Evolutionary conservation across 352 stramenopile genomes (phyloP), one percentile per base, ranked within the genome.

Genomic region (Phytophthora syringae): DNA sequence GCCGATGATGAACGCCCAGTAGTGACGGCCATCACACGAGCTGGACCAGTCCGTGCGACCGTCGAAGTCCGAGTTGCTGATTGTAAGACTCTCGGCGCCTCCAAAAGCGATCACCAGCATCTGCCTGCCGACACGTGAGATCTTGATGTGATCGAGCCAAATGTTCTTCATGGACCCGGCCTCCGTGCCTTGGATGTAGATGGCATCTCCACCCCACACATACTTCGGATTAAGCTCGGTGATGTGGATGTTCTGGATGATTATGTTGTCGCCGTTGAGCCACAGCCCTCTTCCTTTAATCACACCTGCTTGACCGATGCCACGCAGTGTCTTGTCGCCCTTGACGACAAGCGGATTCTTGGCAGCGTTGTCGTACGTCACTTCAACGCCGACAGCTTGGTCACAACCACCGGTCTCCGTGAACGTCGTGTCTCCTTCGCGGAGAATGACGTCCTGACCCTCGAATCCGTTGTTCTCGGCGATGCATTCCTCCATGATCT

Each of bases 31-130:
- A 20, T 88, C 73, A 43, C 79, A 88, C 28, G 73, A 68, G 5
- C 71, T 43, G 16, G 75, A 84, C 60, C 66, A 85, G 11, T 60
- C 42, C 2, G 79, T 84, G 30, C 61, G 44, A 15, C 79, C 79
- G 45, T 88, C 76, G 49, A 85, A 88, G 34, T 85, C 76, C 42
- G 64, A 82, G 64, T 84, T 83, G 43, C 70, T 84, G 67, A 87
- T 75, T 1, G 79, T 87, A 43, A 84, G 20, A 7, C 57, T 76
- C 15, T 52, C 60, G 3, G 72, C 64, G 15, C 74, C 64, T 11
- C 59, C 77, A 10, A 62, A 66, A 18, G 67, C 68, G 9, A 58
- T 80, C 4, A 58, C 64, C 32, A 86, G 54, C 63, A 84, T 80
- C 32, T 86, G 72, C n/a, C 74, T n/a, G n/a, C n/a, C n/a, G n/a